A percentile compares a stretch with the other conserved stretches of the same genome.
phyloP scores from a whole-genome alignment of 2,329 filamentous ascomycete species.

The Thelonectria olida region DNA sequence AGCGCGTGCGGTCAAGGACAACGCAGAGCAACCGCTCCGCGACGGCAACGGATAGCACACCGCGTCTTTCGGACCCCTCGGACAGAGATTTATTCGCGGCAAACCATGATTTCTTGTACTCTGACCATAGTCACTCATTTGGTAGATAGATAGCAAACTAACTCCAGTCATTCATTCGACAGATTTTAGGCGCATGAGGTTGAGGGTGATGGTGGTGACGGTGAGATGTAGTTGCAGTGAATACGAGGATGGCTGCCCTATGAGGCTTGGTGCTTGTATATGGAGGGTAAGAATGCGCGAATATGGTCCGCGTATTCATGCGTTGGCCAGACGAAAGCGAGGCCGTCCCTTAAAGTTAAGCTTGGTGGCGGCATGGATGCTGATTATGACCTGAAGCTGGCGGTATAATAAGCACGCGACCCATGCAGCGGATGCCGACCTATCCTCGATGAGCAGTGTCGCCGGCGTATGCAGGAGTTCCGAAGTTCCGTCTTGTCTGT shows the following conservation, averaged over 20 bases:
- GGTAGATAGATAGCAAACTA: slow-evolving; percentile 24
- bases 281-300: too few species aligned
- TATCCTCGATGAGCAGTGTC: not conserved
- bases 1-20: slow-evolving; percentile 21
- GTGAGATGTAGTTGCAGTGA: not conserved
- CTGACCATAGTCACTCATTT: slow-evolving; percentile 41
- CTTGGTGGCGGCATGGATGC: not conserved
- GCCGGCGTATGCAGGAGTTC: not conserved
- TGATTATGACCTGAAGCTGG: too few species aligned
- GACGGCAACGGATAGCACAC: slow-evolving; percentile 13
- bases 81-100: slow-evolving; percentile 28
- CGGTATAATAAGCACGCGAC: not conserved
- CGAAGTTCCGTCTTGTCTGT: not conserved
- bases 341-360: not conserved
- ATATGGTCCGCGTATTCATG: too few species aligned
- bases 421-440: not conserved
- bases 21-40: slow-evolving; percentile 15
- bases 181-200: not conserved
- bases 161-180: slow-evolving; percentile 37
- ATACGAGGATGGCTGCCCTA: not conserved
- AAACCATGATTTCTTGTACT: slow-evolving; percentile 23
- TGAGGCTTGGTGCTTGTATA: too few species aligned
- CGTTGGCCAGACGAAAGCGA: not conserved
- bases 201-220: too few species aligned
- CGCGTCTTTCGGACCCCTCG: slow-evolving; percentile 18